These are phyloP conservation scores for Apophysomyces elegans DNA, from an alignment of 371 early-diverging fungal genomes.

Conservation along the genomic window DNA sequence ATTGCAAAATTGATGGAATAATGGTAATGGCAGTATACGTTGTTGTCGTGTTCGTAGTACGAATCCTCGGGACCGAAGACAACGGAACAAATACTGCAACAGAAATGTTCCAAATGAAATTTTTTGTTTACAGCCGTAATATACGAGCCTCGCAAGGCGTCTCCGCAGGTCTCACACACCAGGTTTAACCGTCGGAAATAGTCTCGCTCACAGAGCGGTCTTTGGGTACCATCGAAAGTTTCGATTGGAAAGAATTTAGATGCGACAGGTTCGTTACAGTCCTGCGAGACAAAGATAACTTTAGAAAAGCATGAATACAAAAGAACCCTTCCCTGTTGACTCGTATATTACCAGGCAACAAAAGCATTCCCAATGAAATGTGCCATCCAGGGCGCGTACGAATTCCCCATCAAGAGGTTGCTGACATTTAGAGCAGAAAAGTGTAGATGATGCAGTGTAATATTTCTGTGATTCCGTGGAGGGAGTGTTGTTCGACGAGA, in stretches of 20 bases:
- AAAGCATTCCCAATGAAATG: slow-evolving; percentile 94
- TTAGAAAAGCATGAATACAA: slow-evolving; percentile 5
- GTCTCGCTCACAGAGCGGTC: slow-evolving; percentile 84
- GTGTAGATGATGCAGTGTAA: slow-evolving; percentile 3
- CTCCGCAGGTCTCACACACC: slow-evolving; percentile 90
- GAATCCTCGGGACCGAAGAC: slow-evolving; percentile 95
- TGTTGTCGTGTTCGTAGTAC: slow-evolving; percentile 92
- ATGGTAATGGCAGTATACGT: slow-evolving; percentile 93
- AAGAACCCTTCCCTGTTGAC: neutral
- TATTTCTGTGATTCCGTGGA: slow-evolving; percentile 7
- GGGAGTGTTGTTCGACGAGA: slow-evolving; percentile 5
- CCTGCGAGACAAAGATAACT: slow-evolving; percentile 47
- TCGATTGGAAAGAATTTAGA: slow-evolving; percentile 86
- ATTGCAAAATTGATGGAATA: slow-evolving; percentile 88
- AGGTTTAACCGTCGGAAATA: slow-evolving; percentile 85
- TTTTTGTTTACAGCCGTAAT: slow-evolving; percentile 92
- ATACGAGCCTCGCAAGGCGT: slow-evolving; percentile 88
- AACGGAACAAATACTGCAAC: slow-evolving; percentile 92
- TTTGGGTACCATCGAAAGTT: slow-evolving; percentile 58
- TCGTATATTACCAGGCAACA: slow-evolving; percentile 78
- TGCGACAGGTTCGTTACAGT: slow-evolving; percentile 86
- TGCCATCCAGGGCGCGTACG: slow-evolving; percentile 87
- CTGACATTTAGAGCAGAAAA: slow-evolving; percentile 36
- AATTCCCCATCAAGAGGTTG: slow-evolving; percentile 71
- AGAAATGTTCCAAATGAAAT: slow-evolving; percentile 96